Percentiles rank a stretch among this genome's conserved stretches.
These are phyloP conservation scores for Ophiostoma sp. DNA, from an alignment of 2,329 filamentous ascomycete species.

Conservation along the genomic window DNA sequence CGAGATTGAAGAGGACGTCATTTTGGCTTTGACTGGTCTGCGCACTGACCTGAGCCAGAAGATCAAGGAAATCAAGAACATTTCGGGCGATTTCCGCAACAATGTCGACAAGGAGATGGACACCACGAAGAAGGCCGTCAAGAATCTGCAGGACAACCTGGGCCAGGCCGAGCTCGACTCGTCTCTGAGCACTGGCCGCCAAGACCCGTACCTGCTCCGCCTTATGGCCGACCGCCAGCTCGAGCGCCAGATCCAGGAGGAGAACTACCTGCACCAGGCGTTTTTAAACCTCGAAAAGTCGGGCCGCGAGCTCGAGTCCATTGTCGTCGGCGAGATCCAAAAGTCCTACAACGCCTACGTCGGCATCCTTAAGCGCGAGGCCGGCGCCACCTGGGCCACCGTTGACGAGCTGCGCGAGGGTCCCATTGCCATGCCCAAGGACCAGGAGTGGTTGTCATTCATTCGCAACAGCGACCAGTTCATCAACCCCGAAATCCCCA, in stretches of 20 bases:
- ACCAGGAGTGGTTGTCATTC: slow-evolving; percentile 86
- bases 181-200: slow-evolving; percentile 73
- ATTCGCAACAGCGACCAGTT: slow-evolving; percentile 80
- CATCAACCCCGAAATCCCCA: slow-evolving; percentile 77
- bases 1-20: slow-evolving; percentile 89
- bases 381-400: slow-evolving; percentile 74
- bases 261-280: slow-evolving; percentile 94
- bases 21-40: slow-evolving; percentile 80
- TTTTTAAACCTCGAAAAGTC: slow-evolving; percentile 94
- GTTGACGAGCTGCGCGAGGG: slow-evolving; percentile 81
- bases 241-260: slow-evolving; percentile 90
- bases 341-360: slow-evolving; percentile 96
- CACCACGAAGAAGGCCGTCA: slow-evolving; percentile 73
- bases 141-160: slow-evolving; percentile 76
- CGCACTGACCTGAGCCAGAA: slow-evolving; percentile 89
- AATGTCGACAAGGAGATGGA: slow-evolving; percentile 95
- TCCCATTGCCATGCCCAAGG: slow-evolving; percentile 89
- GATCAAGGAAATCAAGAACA: slow-evolving; percentile 95
- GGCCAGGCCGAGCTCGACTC: slow-evolving; percentile 78
- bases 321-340: slow-evolving; percentile 95
- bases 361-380: slow-evolving; percentile 86
- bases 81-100: slow-evolving; percentile 96
- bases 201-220: slow-evolving; percentile 86
- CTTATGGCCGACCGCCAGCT: slow-evolving; percentile 86
- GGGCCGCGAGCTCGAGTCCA: slow-evolving; percentile 90